Percentiles rank a stretch among this genome's conserved stretches.
phyloP scores from a whole-genome alignment of 805 yeast genomes.

The Schwanniomyces yamadae region DNA sequence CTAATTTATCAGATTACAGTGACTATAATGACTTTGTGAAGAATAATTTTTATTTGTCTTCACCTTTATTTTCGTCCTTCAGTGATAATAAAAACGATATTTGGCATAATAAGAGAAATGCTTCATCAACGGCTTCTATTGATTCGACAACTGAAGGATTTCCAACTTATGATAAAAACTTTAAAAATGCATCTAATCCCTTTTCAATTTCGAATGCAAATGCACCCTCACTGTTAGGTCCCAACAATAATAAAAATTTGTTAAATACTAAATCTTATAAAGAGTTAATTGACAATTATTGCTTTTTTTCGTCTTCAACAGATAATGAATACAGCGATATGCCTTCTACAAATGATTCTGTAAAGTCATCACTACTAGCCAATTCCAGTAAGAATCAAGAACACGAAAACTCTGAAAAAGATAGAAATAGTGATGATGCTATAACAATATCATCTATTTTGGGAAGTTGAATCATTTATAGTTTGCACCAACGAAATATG shows the following conservation, averaged over 20 bases:
- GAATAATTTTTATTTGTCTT: conserved; percentile 35
- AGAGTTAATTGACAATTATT: conserved; percentile 57
- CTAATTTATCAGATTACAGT: too few species aligned
- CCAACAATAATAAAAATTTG: conserved; percentile 28
- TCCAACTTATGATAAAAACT: neutral
- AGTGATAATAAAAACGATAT: conserved; percentile 9
- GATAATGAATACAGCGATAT: conserved; percentile 12
- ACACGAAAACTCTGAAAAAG: neutral
- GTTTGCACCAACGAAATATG: too few species aligned
- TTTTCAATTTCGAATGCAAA: neutral
- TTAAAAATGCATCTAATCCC: neutral
- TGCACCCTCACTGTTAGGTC: conserved; percentile 1
- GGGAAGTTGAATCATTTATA: too few species aligned
- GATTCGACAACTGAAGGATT: neutral
- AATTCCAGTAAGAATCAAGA: neutral
- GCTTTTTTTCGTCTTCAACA: conserved; percentile 47
- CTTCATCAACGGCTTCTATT: neutral
- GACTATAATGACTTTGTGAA: conserved; percentile 27
- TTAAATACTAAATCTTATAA: conserved; percentile 54
- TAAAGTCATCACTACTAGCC: neutral
- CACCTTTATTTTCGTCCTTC: conserved; percentile 33
- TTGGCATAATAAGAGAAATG: conserved; percentile 4
- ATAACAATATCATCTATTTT: conserved; percentile 20
- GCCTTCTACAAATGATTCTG: conserved; percentile 1
- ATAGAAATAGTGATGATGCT: conserved; percentile 3